A percentile compares a stretch with the other conserved stretches of the same genome.
phyloP scores from a whole-genome alignment of 768 basidiomycete genomes.

The Russula griseocarnosa region DNA sequence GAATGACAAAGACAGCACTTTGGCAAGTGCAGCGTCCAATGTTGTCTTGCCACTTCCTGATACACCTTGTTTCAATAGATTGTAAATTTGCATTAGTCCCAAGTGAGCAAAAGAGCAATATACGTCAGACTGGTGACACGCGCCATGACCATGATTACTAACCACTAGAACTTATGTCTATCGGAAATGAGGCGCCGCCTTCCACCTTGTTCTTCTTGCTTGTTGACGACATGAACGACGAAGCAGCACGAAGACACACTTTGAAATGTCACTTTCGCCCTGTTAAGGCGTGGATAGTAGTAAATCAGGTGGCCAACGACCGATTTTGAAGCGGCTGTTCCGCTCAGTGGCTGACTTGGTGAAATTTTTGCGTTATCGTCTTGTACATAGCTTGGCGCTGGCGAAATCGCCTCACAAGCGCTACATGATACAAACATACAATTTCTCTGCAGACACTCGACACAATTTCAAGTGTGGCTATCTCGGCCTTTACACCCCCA shows the following conservation, averaged over 20 bases:
- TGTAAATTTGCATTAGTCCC: neutral
- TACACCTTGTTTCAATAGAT: constrained; percentile 51
- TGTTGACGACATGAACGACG: neutral
- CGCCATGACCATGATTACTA: constrained; percentile 17
- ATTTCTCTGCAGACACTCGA: too few species aligned
- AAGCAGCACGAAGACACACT: neutral
- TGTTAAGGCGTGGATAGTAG: neutral
- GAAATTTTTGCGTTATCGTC: neutral
- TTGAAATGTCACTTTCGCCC: neutral
- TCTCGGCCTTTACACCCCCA: too few species aligned
- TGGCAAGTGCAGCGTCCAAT: constrained; percentile 59
- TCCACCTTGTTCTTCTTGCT: neutral
- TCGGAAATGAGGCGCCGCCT: too few species aligned
- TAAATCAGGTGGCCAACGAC: neutral
- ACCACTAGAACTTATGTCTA: neutral
- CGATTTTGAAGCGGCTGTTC: too few species aligned
- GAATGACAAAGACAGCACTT: constrained; percentile 63
- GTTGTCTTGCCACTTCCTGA: constrained; percentile 73
- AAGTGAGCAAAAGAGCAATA: neutral
- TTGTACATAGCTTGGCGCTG: too few species aligned
- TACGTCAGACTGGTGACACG: neutral
- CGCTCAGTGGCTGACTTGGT: too few species aligned
- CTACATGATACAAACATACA: too few species aligned
- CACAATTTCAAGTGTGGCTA: too few species aligned
- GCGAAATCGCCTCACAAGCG: too few species aligned